Base-by-base conservation (phyloP, 306 rosid species). In the Fagus sylvatica region DNA sequence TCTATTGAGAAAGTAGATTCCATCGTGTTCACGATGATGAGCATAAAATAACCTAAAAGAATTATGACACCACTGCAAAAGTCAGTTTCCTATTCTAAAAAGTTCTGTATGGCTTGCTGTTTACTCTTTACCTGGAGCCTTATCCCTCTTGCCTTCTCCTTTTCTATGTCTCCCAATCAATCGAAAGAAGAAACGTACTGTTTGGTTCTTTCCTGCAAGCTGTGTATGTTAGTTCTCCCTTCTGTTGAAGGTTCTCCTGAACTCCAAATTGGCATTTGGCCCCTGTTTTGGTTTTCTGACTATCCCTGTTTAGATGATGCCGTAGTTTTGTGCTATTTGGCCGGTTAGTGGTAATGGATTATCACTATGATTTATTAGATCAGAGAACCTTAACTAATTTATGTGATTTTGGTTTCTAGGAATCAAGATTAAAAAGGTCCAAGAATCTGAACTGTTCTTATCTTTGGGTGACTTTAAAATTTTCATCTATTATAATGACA, bases 401-500 rank as follows among this genome's bases (percentile, higher is more conserved):
- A n/a, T 7, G 37, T 33, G 40, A 39, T 36, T 65, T 37, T 65
- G 48, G 71, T 37, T 17, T 65, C 9, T 22, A 36, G 71, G 6
- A 65, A 56, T 9, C 71, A 37, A 65, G 12, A 36, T 65, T 37
- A n/a, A 16, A 65, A 65, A 7, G 49, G 48, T 37, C 49, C 15
- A 7, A 65, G 71, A 16, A 22, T 16, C 32, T 17, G 32, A 6
- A 10, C 28, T 37, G 6, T 65, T 28, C 22, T 37, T 8, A 15
- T 37, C 12, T 37, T 32, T 17, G 16, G 16, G 49, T 6, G 4
- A 17, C 6, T 37, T 13, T 15, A n/a, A 3, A 7, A 72, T 19
- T 62, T 53, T 42, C 36, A 71, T 81, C 40, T 66, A 7, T 66
- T 16, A 57, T 22, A 77, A 72, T 67, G 40, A 77, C 37, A 75